phyloP scores from a whole-genome alignment of 2,329 filamentous ascomycete species.

The Gliomastix tumulicola region DNA sequence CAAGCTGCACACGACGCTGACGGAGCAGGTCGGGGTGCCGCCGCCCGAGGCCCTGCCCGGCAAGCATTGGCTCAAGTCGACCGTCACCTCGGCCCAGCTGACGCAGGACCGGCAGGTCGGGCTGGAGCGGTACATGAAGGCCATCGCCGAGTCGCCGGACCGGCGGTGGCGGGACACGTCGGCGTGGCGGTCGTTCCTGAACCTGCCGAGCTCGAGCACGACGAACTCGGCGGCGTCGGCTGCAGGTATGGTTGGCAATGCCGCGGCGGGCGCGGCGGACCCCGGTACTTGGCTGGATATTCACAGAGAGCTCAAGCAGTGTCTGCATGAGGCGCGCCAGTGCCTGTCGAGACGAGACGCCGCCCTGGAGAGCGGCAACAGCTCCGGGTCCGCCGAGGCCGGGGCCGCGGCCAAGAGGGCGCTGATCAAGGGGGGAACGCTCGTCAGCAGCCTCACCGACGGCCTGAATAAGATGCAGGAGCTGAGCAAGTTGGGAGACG shows the following conservation, averaged over 20 bases:
- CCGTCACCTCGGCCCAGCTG: conserved; percentile 60
- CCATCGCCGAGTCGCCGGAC: conserved; percentile 68
- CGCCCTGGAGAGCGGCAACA: conserved; percentile 29
- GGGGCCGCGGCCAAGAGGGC: conserved; percentile 69
- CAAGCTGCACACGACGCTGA: conserved; percentile 56
- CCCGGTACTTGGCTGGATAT: conserved; percentile 71
- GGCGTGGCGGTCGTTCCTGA: conserved; percentile 68
- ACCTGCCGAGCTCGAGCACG: conserved; percentile 51
- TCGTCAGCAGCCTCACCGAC: conserved; percentile 58
- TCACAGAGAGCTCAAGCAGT: conserved; percentile 64
- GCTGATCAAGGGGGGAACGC: conserved; percentile 59
- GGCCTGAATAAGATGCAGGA: conserved; percentile 55
- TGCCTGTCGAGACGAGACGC: conserved; percentile 61
- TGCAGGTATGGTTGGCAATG: conserved; percentile 31
- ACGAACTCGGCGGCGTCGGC: conserved; percentile 41
- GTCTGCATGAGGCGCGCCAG: conserved; percentile 57
- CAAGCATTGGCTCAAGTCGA: conserved; percentile 74
- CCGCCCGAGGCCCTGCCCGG: conserved; percentile 62
- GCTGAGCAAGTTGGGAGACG: conserved; percentile 55
- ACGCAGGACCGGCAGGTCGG: conserved; percentile 63
- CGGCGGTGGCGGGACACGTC: conserved; percentile 67
- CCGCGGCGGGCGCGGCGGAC: conserved; percentile 38
- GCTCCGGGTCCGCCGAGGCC: conserved; percentile 47
- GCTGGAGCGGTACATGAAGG: conserved; percentile 65
- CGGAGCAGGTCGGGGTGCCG: conserved; percentile 49